Percentiles rank a stretch among this genome's conserved stretches.
phyloP scores from a whole-genome alignment of 129 eudicot species.

The Flaveria brownii region DNA sequence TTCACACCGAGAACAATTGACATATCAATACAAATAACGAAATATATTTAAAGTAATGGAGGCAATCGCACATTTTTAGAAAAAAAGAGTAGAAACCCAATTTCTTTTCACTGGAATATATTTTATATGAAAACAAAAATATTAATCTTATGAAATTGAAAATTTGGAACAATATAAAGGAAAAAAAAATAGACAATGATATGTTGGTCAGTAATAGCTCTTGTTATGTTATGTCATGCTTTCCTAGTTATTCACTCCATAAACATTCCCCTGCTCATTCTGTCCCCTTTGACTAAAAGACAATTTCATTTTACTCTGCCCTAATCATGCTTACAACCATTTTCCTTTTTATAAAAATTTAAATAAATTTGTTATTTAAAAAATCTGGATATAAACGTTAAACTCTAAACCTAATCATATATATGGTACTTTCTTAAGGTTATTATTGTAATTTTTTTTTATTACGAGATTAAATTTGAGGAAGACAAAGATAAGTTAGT shows the following conservation, averaged over 20 bases:
- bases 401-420: neutral
- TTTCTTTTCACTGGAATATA: neutral
- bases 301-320: slow-evolving; percentile 26
- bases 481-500: slow-evolving; percentile 8
- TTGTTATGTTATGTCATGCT: slow-evolving; percentile 43
- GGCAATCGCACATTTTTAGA: too few relatives aligned
- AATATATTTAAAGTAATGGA: neutral
- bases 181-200: neutral
- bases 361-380: too few relatives aligned
- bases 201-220: slow-evolving; percentile 27
- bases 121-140: neutral
- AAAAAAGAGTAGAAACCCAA: neutral
- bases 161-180: neutral
- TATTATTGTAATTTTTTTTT: neutral
- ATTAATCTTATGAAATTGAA: neutral
- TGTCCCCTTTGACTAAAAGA: slow-evolving; percentile 47
- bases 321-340: slow-evolving; percentile 27
- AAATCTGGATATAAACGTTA: too few relatives aligned
- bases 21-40: neutral
- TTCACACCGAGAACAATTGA: neutral
- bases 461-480: slow-evolving; percentile 2
- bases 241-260: slow-evolving; percentile 44
- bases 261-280: slow-evolving; percentile 47
- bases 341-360: neutral
- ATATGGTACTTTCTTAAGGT: neutral